Evolutionary conservation across 2,329 filamentous ascomycete species (phyloP), one percentile per base, ranked within the genome.

Genomic region (Didymella exigua): DNA sequence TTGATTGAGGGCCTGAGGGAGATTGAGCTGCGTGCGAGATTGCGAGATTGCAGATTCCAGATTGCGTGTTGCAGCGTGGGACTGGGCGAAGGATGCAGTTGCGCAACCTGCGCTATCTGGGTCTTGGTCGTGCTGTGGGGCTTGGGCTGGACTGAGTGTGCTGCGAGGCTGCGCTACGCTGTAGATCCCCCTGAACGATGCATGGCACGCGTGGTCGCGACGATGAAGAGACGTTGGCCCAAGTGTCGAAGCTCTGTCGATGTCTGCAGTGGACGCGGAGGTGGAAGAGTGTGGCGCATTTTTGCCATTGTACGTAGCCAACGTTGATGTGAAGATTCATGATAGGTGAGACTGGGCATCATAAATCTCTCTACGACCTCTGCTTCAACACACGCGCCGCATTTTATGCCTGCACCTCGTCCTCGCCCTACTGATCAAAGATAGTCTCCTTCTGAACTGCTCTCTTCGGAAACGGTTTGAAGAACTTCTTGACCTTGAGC

Each of bases 401-500:
- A 19, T 10, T 23, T 41, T 50, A 55, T 3, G 24, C 23, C 21
- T 16, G 11, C 5, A 30, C 4, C 4, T 13, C 36, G 21, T 9
- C 26, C 4, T 59, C 58, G 8, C 56, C 52, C 1, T 59, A 49
- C 4, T 56, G 42, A 16, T 65, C 56, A 21, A 64, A 66, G 7
- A 65, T 61, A n/a, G 58, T 45, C n/a, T 45, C 38, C 19, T 26
- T 33, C 3, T 51, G 31, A 41, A 44, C 29, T 26, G 24, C 42
- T 49, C 44, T 54, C 41, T 24, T 57, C 24, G 41, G 16, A 24
- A 47, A 24, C 14, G 46, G 34, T 18, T 38, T 51, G 48, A 65
- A 62, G 26, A 65, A 59, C n/a, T 52, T 59, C 21, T 30, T 61
- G 18, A 67, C 41, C 31, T 58, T 65, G 53, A 77, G 77, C 78